Conservation (phyloP, 768 basidiomycete species). For the Agrocybe chaxingu region DNA sequence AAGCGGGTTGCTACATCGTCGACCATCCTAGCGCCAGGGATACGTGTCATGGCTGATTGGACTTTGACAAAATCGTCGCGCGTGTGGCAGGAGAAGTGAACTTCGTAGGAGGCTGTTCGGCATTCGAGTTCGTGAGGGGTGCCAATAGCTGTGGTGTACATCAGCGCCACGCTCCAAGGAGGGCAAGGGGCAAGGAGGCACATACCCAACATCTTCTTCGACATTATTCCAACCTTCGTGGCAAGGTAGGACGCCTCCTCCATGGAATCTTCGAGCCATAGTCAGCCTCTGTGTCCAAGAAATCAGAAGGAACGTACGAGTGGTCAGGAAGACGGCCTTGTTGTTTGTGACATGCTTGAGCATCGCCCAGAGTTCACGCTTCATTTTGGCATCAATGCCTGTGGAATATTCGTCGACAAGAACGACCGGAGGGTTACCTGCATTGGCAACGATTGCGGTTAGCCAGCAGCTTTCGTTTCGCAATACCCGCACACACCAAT, state of each 20-base stretch:
- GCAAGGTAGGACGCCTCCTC: conserved; percentile 23
- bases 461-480: background rate
- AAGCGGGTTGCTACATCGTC: conserved; percentile 66
- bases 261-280: conserved; percentile 25
- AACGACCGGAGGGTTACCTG: conserved; percentile 63
- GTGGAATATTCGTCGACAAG: conserved; percentile 84
- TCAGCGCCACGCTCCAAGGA: conserved; percentile 20
- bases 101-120: conserved; percentile 34
- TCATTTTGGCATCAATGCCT: conserved; percentile 80
- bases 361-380: conserved; percentile 81
- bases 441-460: background rate
- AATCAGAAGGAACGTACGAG: conserved; percentile 41
- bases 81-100: conserved; percentile 56
- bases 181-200: background rate
- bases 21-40: conserved; percentile 51
- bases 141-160: conserved; percentile 12
- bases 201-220: conserved; percentile 19
- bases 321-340: conserved; percentile 71
- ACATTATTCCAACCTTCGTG: conserved; percentile 22
- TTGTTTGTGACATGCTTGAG: conserved; percentile 59
- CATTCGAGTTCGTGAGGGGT: conserved; percentile 15
- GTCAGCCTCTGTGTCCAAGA: background rate
- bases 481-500: conserved; percentile 33
- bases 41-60: conserved; percentile 45
- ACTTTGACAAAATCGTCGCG: conserved; percentile 43